Evolutionary conservation across 306 rosid genomes (phyloP), one percentile per base, ranked within the genome.

Genomic region (Quercus bicolor): DNA sequence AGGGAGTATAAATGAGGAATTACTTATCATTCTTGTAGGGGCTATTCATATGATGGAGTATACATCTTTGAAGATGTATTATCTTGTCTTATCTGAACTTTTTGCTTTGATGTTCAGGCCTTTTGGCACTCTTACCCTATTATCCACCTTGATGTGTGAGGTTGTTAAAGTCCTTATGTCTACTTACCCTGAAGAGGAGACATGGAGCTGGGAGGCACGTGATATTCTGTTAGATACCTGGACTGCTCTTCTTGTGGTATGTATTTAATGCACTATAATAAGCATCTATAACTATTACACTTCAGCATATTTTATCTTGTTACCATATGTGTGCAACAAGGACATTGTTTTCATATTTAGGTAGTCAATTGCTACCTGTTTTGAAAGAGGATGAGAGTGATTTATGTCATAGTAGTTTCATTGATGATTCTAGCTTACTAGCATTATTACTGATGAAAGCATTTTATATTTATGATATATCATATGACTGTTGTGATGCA

Each of bases 161-260:
- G 97, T 91, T 54, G 84, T 92, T 77, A 94, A 92, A 85, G 89
- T 81, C 87, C 90, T 89, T 76, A 80, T 84, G 90, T 84, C 87
- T 83, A 83, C 77, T 70, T 78, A 82, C 87, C 82, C 88, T 16
- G 97, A 91, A 40, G 97, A 94, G 80, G 97, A 88, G 86, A 88
- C 87, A 15, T 94, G 98, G 98, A 91, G 97, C 75, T 92, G 94
- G 94, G 93, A 87, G 85, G 97, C 98, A 68, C 98, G 98, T 34
- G 98, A 94, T 84, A 80, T 88, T 72, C 83, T 94, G 77, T 82
- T 94, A 78, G 98, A 94, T 82, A 86, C 92, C 40, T 94, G 98
- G 98, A 85, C 94, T 56, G 90, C 93, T 78, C 88, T 92, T 81
- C 95, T 94, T 33, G 85, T 66, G 94, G 97, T 94, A 92, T 77